Base-by-base conservation (phyloP, 768 basidiomycete species). In the Tulasnella sp. region DNA sequence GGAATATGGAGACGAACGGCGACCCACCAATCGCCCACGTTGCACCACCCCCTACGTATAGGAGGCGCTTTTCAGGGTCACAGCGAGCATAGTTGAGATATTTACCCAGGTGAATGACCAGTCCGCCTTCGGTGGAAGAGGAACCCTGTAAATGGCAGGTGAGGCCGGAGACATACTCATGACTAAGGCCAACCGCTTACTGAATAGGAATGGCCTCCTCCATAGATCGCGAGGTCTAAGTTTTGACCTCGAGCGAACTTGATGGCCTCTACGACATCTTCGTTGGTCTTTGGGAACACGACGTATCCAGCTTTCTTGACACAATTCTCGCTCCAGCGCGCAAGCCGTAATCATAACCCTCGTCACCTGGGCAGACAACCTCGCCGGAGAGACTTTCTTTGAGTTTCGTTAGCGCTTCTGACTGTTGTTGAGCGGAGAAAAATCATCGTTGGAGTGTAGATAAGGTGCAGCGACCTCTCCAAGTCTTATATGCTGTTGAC, bases 101-200 rank as follows among this genome's bases (percentile, higher is more conserved):
- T 42, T 79, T 79, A 0, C 34, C 20, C 20, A 79, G 41, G 42
- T 79, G 42, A 42, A 79, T 79, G 34, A 79, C 78, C 14, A 79
- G 20, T 14, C 78, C 78, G 12, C 64, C 64, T 37, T 42, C 8
- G 12, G 58, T 46, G 9, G 78, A 77, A 40, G 76, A 54, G n/a
- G 42, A 75, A 44, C 41, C 74, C 74, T 75, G 5, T 3, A 44
- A 20, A 18, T 16, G 2, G 40, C 22, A 75, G n/a, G 41, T 54
- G n/a, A 54, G 40, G 20, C 37, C 6, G 74, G 5, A 14, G 37
- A 40, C 31, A 41, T 44, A 24, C 41, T 42, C 40, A 28, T 11
- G 42, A n/a, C 6, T 2, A 88, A 85, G 46, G 82, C 82, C 8
- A 89, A 90, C 1, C 88, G 89, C 8, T 88, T 85, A 16, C 88